Conservation (phyloP, 2,329 filamentous ascomycete species). For the Paramyrothecium roridum region DNA sequence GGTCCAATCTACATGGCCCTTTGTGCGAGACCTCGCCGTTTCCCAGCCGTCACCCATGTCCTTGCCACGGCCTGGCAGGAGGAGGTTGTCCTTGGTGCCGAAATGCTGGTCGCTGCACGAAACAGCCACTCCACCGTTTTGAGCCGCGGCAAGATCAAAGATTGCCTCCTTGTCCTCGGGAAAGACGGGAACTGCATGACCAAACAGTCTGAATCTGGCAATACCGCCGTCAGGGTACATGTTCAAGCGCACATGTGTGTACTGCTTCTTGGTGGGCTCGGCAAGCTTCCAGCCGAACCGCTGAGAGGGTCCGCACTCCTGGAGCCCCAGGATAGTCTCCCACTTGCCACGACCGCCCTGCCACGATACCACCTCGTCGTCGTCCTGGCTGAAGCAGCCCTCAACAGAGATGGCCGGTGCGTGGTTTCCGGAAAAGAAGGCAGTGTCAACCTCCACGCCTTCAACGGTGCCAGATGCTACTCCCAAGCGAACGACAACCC, state of each 20-base stretch:
- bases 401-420: constrained; percentile 77
- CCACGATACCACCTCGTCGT: constrained; percentile 63
- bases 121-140: constrained; percentile 74
- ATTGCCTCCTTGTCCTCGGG: constrained; percentile 61
- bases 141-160: constrained; percentile 73
- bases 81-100: constrained; percentile 74
- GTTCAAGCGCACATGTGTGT: constrained; percentile 75
- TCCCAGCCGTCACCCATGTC: constrained; percentile 92
- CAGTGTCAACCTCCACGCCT: constrained; percentile 77
- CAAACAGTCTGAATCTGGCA: constrained; percentile 74
- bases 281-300: constrained; percentile 71
- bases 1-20: constrained; percentile 76
- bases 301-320: constrained; percentile 72
- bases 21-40: constrained; percentile 69
- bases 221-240: constrained; percentile 89
- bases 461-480: constrained; percentile 69
- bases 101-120: constrained; percentile 83
- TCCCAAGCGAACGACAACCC: constrained; percentile 63
- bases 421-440: constrained; percentile 80
- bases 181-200: constrained; percentile 73
- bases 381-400: constrained; percentile 64
- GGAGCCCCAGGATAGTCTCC: constrained; percentile 67
- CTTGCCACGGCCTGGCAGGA: constrained; percentile 74
- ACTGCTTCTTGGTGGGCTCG: constrained; percentile 58
- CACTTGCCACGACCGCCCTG: constrained; percentile 58